Base-by-base conservation (phyloP, 2,329 filamentous ascomycete species). In the Neopestalotiopsis sp. region DNA sequence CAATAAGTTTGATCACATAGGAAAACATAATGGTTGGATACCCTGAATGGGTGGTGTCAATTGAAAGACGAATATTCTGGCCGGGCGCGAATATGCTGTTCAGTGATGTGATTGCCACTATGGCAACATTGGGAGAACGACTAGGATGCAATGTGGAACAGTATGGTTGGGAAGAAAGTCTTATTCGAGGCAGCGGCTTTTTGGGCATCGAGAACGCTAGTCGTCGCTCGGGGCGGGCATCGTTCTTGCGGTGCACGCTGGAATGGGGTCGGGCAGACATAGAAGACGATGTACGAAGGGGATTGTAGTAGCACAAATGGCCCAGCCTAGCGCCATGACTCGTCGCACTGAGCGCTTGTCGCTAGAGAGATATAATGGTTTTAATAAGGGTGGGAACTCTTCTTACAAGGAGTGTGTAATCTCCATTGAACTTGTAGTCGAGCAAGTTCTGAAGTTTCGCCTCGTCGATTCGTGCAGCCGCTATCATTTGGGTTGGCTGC, bases 361-460 rank as follows among this genome's bases (percentile, higher is more conserved):
- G 56, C 56, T 49, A 2, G 34, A 38, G 5, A 10, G 3, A 10
- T n/a, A 30, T 30, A 28, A 24, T 2, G 24, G 24, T 2, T 24
- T 61, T 34, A 5, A 38, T n/a, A n/a, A n/a, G n/a, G 12, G 58
- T 38, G 4, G 13, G 17, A 34, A 10, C 2, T 38, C 34, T n/a
- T 61, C 58, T 61, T 61, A 61, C 58, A 38, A 40, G 58, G 4
- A 61, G 32, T 17, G 12, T 61, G 32, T 61, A 61, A 24, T 61
- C 12, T 4, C 58, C 58, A 4, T 61, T 13, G n/a, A 34, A 61
- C 30, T 61, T 61, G 12, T 61, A 10, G 32, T 61, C 58, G 14
- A 61, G 58, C 17, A 61, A 20, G 5, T 13, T 9, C 1, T 61
- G 30, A n/a, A 61, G 58, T 40, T 61, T 61, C 1, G 28, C 14